Conservation (phyloP, 2,329 filamentous ascomycete genomes). For the Macroventuria anomochaeta region DNA sequence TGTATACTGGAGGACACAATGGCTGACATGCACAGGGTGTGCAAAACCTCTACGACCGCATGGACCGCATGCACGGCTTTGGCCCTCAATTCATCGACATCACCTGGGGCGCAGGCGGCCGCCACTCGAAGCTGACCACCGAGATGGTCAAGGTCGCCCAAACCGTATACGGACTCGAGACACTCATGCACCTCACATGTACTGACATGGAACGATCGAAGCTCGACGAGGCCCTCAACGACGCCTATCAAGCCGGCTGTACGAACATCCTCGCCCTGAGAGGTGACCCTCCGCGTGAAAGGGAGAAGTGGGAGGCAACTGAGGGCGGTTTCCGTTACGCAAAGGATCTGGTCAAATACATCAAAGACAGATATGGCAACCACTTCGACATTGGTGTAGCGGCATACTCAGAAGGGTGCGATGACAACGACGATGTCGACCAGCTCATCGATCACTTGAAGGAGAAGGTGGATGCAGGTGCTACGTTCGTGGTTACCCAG, state of each 20-base stretch:
- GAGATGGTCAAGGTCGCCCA: conserved; percentile 98
- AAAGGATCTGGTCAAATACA: conserved; percentile 86
- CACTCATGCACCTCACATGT: conserved; percentile 98
- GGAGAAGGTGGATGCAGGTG: conserved; percentile 94
- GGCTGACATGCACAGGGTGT: conserved; percentile 67
- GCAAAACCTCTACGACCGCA: conserved; percentile 98
- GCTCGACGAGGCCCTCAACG: conserved; percentile 84
- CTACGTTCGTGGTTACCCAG: conserved; percentile 93
- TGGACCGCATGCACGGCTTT: conserved; percentile 97
- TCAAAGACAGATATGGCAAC: conserved; percentile 77
- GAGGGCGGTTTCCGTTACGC: conserved; percentile 91
- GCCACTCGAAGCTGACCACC: conserved; percentile 87
- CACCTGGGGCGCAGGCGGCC: conserved; percentile 96
- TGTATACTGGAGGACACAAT: background rate
- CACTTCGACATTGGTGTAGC: conserved; percentile 98
- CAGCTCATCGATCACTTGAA: conserved; percentile 89
- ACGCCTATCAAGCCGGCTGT: conserved; percentile 92
- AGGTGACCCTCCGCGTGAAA: conserved; percentile 90
- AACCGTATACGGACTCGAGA: conserved; percentile 93
- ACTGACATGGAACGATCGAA: conserved; percentile 96
- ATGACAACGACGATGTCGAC: conserved; percentile 89
- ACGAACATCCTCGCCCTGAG: conserved; percentile 95
- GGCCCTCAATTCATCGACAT: conserved; percentile 97
- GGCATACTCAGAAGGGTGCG: conserved; percentile 93
- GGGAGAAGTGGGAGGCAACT: conserved; percentile 90